These are phyloP conservation scores for Eimeria necatrix DNA, from an alignment of 169 alveolate genomes.

Conservation along the genomic window DNA sequence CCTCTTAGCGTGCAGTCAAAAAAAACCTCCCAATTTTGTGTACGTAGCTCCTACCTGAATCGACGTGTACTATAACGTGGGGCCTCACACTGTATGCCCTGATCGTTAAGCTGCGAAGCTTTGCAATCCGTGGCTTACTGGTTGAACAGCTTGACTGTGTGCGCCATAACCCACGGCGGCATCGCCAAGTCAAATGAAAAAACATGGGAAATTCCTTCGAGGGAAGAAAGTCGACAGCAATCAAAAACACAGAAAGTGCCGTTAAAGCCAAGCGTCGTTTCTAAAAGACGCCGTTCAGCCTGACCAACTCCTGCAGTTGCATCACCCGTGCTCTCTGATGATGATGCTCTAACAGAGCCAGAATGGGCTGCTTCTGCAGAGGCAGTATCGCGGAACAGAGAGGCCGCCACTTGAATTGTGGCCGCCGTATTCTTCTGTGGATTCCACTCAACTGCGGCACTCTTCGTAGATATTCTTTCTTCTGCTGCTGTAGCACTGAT, in stretches of 20 bases:
- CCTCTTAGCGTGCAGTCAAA: too few species aligned
- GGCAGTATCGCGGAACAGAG: background rate
- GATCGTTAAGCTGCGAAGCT: background rate
- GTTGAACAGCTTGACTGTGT: conserved; percentile 82
- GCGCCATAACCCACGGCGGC: conserved; percentile 84
- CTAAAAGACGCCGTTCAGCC: conserved; percentile 35
- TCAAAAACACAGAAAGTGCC: conserved; percentile 81
- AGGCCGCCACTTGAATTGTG: background rate
- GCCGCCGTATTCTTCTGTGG: background rate
- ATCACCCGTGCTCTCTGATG: conserved; percentile 12
- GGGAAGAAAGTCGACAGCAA: conserved; percentile 79
- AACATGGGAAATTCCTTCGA: conserved; percentile 84
- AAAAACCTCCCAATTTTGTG: too few species aligned
- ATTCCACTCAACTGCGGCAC: too few species aligned
- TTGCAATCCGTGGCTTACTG: background rate
- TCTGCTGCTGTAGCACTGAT: conserved; percentile 12
- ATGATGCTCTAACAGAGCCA: background rate
- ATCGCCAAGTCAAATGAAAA: conserved; percentile 86
- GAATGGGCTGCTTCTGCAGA: background rate
- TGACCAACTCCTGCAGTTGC: conserved; percentile 26
- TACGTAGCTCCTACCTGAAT: too few species aligned
- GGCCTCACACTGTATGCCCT: background rate
- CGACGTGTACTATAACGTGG: too few species aligned
- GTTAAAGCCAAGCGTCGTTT: conserved; percentile 59
- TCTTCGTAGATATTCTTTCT: background rate